phyloP scores from a whole-genome alignment of 2,329 filamentous ascomycete species.

The Arthrobotrys sphaeroides region DNA sequence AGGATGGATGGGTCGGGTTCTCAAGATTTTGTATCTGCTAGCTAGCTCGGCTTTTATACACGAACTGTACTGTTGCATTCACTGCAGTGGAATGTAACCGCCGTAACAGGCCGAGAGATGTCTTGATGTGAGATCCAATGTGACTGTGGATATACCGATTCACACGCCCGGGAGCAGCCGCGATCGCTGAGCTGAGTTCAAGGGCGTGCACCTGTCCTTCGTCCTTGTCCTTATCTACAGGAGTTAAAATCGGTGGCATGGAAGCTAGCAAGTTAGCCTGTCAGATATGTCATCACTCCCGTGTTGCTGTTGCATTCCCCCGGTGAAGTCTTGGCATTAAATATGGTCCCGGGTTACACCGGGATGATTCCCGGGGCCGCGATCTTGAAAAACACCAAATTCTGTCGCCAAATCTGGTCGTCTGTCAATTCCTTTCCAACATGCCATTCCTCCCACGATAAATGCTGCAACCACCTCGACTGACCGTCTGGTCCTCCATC shows the following conservation, averaged over 20 bases:
- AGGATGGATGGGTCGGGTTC: background rate
- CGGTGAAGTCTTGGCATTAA: constrained; percentile 3
- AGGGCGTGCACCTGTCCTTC: no score
- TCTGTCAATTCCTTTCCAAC: background rate
- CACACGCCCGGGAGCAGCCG: background rate
- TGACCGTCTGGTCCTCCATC: constrained; percentile 53
- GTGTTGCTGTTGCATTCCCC: constrained; percentile 32
- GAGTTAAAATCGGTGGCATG: background rate
- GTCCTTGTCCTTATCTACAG: background rate
- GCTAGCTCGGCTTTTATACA: background rate
- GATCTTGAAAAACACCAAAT: constrained; percentile 25
- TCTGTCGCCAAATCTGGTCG: constrained; percentile 2
- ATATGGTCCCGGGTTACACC: constrained; percentile 6
- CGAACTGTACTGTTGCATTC: background rate
- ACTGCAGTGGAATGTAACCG: background rate
- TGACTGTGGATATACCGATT: background rate
- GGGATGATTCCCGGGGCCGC: background rate
- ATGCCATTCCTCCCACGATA: constrained; percentile 27
- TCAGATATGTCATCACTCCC: constrained; percentile 1
- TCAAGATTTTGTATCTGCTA: background rate
- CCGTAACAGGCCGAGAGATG: constrained; percentile 1
- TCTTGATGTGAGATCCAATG: background rate
- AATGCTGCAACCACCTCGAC: constrained; percentile 51
- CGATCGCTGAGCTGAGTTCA: background rate
- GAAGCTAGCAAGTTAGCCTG: background rate